These are phyloP conservation scores for Naegleria fowleri DNA, from an alignment of 208 protist genomes.

Conservation along the genomic window DNA sequence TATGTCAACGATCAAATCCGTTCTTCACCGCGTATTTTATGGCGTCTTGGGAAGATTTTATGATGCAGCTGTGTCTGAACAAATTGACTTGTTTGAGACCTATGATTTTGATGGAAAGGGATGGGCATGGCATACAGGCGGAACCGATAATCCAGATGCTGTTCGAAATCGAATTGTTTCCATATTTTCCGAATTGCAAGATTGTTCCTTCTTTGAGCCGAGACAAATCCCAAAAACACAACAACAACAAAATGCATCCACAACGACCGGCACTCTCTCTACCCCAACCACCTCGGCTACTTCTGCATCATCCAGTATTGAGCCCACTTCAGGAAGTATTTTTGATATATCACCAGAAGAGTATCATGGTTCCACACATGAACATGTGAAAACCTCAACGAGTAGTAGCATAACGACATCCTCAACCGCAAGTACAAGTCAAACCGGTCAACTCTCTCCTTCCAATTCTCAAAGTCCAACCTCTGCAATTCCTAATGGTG, in stretches of 20 bases:
- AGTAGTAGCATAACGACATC: no score
- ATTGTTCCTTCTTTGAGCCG: neutral
- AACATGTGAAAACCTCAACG: no score
- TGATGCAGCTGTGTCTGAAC: neutral
- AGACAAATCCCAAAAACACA: neutral
- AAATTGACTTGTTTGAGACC: neutral
- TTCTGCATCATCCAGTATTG: neutral
- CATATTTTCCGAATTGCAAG: neutral
- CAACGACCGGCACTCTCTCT: no score
- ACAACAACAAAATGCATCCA: no score
- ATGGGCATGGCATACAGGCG: neutral
- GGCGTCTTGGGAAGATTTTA: conserved; percentile 10
- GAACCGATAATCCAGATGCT: neutral
- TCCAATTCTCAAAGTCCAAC: neutral
- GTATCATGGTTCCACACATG: no score
- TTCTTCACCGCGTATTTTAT: neutral
- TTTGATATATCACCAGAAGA: no score
- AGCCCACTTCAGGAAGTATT: no score
- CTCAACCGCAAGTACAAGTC: no score
- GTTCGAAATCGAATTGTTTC: neutral
- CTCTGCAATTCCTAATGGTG: neutral
- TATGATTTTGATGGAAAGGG: conserved; percentile 30
- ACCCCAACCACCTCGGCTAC: neutral
- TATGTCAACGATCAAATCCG: neutral
- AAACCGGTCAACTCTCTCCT: no score